phyloP scores from a whole-genome alignment of 2,329 filamentous ascomycete genomes.

The Neonectria punicea region DNA sequence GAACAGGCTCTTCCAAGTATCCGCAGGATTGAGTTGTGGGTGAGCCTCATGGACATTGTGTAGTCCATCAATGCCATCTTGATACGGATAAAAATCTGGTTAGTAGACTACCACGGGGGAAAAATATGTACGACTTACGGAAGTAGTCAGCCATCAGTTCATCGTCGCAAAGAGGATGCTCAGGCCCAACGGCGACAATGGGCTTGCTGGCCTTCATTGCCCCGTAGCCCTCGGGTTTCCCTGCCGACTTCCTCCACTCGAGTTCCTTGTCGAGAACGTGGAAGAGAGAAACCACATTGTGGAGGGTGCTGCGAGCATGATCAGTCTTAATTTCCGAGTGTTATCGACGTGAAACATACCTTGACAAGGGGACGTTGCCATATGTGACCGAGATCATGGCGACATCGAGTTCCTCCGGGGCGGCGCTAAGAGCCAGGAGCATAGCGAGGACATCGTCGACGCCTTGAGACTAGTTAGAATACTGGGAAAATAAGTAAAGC shows the following conservation, averaged over 20 bases:
- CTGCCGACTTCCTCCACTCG: slow-evolving; percentile 79
- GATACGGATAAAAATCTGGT: slow-evolving; percentile 4
- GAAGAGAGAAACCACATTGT: slow-evolving; percentile 91
- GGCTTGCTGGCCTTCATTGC: slow-evolving; percentile 79
- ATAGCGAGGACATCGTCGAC: slow-evolving; percentile 93
- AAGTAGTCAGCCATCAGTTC: slow-evolving; percentile 86
- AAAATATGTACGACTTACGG: slow-evolving; percentile 65
- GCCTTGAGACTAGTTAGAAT: slow-evolving; percentile 55
- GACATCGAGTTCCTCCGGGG: slow-evolving; percentile 86
- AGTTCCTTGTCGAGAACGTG: slow-evolving; percentile 91
- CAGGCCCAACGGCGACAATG: slow-evolving; percentile 85
- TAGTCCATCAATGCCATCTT: slow-evolving; percentile 80
- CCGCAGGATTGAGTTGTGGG: slow-evolving; percentile 77
- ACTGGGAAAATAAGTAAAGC: accelerated
- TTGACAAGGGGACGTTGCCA: slow-evolving; percentile 90
- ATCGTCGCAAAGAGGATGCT: slow-evolving; percentile 86
- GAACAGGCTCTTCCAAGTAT: slow-evolving; percentile 79
- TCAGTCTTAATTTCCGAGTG: slow-evolving; percentile 2
- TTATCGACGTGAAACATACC: slow-evolving; percentile 55
- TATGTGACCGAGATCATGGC: slow-evolving; percentile 89
- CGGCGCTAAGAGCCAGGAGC: slow-evolving; percentile 84
- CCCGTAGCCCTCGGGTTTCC: slow-evolving; percentile 76
- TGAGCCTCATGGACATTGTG: slow-evolving; percentile 80
- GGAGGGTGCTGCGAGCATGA: slow-evolving; percentile 71
- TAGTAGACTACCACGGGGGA: slow-evolving; percentile 1